Conservation (phyloP, 306 rosid genomes). For the Inga laurina region DNA sequence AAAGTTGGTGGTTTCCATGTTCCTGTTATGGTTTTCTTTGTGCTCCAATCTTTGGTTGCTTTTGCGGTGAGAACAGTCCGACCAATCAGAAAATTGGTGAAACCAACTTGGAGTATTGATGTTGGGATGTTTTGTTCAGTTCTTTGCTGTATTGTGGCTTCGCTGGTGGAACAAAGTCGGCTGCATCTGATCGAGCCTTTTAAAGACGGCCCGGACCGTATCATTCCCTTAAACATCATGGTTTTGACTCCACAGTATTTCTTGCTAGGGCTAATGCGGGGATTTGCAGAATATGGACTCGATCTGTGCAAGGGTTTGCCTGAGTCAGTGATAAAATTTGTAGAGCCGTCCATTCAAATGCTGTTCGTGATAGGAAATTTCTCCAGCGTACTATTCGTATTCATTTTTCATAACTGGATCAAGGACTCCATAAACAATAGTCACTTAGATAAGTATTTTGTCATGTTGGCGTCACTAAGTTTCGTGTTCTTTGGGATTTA, state of each 20-base stretch:
- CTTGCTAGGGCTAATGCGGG: not conserved
- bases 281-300: not conserved
- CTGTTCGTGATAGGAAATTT: not conserved
- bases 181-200: not conserved
- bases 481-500: not conserved
- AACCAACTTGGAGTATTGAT: not conserved
- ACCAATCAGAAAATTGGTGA: not conserved
- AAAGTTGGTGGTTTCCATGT: not conserved
- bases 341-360: not conserved
- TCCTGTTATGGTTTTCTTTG: not conserved
- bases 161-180: not conserved
- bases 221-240: not conserved
- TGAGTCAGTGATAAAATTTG: not conserved
- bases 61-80: not conserved
- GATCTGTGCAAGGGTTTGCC: not conserved
- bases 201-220: not conserved
- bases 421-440: not conserved
- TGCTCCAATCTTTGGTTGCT: not conserved
- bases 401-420: not conserved
- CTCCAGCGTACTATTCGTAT: not conserved
- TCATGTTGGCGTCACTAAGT: not conserved
- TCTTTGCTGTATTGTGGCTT: not conserved
- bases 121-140: slow-evolving; percentile 20
- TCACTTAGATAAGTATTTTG: not conserved
- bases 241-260: slow-evolving; percentile 10